A percentile compares a stretch with the other conserved stretches of the same genome.
Evolutionary conservation across 2,329 filamentous ascomycete genomes (phyloP).

Genomic region (Colletotrichum simmondsii): DNA sequence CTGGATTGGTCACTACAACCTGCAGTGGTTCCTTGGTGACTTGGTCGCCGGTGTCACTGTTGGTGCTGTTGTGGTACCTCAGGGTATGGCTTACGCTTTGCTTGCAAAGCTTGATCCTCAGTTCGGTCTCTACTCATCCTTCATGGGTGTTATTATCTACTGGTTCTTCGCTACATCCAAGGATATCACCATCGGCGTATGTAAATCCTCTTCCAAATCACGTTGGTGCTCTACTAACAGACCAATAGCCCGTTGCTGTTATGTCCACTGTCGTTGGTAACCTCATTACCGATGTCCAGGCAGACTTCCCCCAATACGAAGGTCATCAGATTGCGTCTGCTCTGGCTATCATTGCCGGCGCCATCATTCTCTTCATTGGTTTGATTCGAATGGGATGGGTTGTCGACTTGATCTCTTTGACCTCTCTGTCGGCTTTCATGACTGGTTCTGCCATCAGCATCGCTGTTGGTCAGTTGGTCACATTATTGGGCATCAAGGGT

Average conservation of each 20-base stretch:
- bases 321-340: conserved; percentile 79
- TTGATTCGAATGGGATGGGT: conserved; percentile 87
- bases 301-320: conserved; percentile 65
- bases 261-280: conserved; percentile 92
- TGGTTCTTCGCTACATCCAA: conserved; percentile 99
- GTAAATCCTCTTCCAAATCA: conserved; percentile 45
- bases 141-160: conserved; percentile 94
- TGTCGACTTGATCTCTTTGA: conserved; percentile 91
- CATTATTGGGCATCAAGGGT: conserved; percentile 80
- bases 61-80: conserved; percentile 84
- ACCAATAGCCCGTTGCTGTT: conserved; percentile 83
- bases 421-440: conserved; percentile 95
- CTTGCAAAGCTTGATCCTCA: conserved; percentile 83
- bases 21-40: conserved; percentile 90
- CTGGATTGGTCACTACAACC: conserved; percentile 93
- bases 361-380: conserved; percentile 82
- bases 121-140: conserved; percentile 93
- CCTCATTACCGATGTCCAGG: conserved; percentile 74
- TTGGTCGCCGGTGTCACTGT: conserved; percentile 78
- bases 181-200: conserved; percentile 94
- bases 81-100: conserved; percentile 94
- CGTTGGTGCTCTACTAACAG: conserved; percentile 12
- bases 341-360: conserved; percentile 81
- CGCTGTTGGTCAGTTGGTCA: conserved; percentile 82
- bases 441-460: conserved; percentile 95